Conservation (phyloP, 1,139 yeast species). For the Starmera stellimalicola region DNA sequence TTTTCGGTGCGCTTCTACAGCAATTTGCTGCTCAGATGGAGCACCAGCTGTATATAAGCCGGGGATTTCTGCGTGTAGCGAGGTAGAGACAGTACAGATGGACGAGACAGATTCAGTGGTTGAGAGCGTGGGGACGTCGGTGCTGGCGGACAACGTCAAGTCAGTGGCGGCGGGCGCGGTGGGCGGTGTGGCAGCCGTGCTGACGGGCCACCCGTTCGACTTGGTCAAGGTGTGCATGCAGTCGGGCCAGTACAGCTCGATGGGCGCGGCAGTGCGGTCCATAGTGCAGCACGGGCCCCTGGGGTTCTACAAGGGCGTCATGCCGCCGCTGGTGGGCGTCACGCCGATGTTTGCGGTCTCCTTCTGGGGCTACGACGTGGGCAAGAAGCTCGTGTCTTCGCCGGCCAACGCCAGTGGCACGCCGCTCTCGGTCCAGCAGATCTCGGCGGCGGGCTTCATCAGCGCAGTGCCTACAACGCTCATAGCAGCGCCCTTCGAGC, state of each 20-base stretch:
- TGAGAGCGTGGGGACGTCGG: too few relatives aligned
- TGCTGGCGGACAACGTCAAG: conserved; percentile 42
- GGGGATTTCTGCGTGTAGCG: too few relatives aligned
- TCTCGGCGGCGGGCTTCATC: conserved; percentile 90
- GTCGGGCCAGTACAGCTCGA: conserved; percentile 40
- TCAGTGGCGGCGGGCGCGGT: conserved; percentile 89
- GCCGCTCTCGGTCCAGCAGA: conserved; percentile 56
- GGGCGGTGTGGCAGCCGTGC: conserved; percentile 76
- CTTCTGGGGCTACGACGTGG: conserved; percentile 96
- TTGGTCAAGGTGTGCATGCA: conserved; percentile 88
- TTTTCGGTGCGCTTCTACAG: too few relatives aligned
- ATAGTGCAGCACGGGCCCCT: conserved; percentile 65
- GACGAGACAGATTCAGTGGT: too few relatives aligned
- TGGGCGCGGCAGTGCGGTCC: conserved; percentile 57
- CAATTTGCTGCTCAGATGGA: too few relatives aligned
- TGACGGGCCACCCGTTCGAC: conserved; percentile 96
- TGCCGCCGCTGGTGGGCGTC: conserved; percentile 87
- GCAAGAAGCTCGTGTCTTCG: conserved; percentile 59
- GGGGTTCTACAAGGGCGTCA: conserved; percentile 82
- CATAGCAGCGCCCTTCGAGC: conserved; percentile 94
- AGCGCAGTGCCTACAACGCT: conserved; percentile 92
- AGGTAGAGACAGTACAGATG: too few relatives aligned
- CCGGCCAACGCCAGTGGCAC: conserved; percentile 22
- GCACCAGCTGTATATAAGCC: too few relatives aligned
- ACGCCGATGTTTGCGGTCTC: conserved; percentile 98